Evolutionary conservation across 164 flowering plant genomes (phyloP).

Genomic region (Brasenia schreberi): DNA sequence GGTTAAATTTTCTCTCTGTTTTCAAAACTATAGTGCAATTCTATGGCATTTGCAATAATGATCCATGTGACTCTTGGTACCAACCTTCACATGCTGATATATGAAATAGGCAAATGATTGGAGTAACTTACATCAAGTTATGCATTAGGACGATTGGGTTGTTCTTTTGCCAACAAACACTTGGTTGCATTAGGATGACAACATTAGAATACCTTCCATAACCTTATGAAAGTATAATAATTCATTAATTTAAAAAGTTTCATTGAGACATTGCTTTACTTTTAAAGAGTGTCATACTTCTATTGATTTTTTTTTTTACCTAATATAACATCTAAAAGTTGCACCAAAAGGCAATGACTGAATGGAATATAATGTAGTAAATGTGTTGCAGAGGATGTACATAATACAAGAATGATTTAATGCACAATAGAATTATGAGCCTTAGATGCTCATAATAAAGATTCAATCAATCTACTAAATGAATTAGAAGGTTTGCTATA

Average conservation of each 20-base stretch:
- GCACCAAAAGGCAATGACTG: conserved; percentile 83
- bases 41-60: too few relatives aligned
- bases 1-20: too few relatives aligned
- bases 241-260: not conserved
- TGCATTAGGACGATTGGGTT: conserved; percentile 66
- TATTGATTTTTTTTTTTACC: conserved; percentile 35
- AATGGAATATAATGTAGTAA: conserved; percentile 82
- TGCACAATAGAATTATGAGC: too few relatives aligned
- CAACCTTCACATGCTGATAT: too few relatives aligned
- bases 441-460: too few relatives aligned
- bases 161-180: conserved; percentile 78
- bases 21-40: too few relatives aligned
- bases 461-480: too few relatives aligned
- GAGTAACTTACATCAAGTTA: conserved; percentile 61
- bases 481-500: too few relatives aligned
- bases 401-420: too few relatives aligned
- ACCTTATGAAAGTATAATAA: conserved; percentile 20
- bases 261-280: too few relatives aligned
- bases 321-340: conserved; percentile 88
- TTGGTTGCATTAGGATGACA: conserved; percentile 72
- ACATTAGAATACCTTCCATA: conserved; percentile 93
- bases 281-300: not conserved
- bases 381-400: conserved; percentile 39
- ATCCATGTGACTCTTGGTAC: too few relatives aligned
- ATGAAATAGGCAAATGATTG: too few relatives aligned